Evolutionary conservation across 306 rosid species (phyloP).

Genomic region (Calophaca sinica): DNA sequence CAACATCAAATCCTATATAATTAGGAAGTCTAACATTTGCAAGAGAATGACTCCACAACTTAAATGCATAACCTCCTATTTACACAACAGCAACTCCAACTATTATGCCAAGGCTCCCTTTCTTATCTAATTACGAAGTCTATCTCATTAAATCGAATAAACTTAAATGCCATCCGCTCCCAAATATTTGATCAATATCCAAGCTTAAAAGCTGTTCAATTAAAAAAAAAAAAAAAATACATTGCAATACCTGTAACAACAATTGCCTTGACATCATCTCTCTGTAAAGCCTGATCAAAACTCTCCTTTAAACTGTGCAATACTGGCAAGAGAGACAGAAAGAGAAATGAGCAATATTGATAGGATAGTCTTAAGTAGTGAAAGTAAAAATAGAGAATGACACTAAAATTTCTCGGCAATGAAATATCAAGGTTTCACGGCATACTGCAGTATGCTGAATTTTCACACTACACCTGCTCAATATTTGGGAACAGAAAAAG

Average conservation of each 20-base stretch:
- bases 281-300: conserved; percentile 72
- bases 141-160: not conserved
- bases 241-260: conserved; percentile 73
- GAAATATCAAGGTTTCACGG: conserved; percentile 29
- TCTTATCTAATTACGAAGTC: not conserved
- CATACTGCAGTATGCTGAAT: not conserved
- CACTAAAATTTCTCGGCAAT: not conserved
- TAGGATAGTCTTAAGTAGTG: conserved; percentile 1
- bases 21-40: conserved; percentile 2
- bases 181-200: conserved; percentile 21
- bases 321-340: conserved; percentile 52
- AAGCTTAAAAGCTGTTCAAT: conserved; percentile 11
- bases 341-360: conserved; percentile 36
- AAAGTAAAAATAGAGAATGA: conserved; percentile 19
- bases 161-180: not conserved
- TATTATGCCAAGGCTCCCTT: not conserved
- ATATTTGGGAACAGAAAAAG: conserved; percentile 2
- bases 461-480: conserved; percentile 18
- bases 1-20: not conserved
- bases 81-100: not conserved
- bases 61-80: not conserved
- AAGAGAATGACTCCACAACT: not conserved
- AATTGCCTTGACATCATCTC: conserved; percentile 92
- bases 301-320: conserved; percentile 70
- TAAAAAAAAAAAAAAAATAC: not conserved